Evolutionary conservation across 108 stramenopile species (phyloP).

Genomic region (Skeletonema tropicum): DNA sequence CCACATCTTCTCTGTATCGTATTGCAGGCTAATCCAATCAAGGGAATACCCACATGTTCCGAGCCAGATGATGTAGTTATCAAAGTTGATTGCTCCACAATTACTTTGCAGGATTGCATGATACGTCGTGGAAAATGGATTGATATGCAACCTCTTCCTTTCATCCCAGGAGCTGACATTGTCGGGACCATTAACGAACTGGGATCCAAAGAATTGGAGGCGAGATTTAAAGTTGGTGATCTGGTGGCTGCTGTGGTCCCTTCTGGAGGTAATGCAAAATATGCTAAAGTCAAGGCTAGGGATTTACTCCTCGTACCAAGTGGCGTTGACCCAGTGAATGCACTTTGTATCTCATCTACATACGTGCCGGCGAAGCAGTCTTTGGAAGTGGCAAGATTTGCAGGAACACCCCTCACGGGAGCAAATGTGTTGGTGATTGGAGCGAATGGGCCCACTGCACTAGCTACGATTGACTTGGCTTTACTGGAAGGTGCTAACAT

Average conservation of each 20-base stretch:
- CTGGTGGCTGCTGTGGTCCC: slow-evolving; percentile 61
- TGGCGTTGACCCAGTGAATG: slow-evolving; percentile 48
- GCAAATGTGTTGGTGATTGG: slow-evolving; percentile 66
- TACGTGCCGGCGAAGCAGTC: slow-evolving; percentile 77
- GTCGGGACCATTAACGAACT: slow-evolving; percentile 56
- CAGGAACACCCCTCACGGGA: slow-evolving; percentile 30
- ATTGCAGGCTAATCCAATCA: not conserved
- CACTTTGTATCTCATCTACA: slow-evolving; percentile 64
- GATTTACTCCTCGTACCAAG: slow-evolving; percentile 64
- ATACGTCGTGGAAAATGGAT: slow-evolving; percentile 66
- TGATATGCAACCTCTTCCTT: slow-evolving; percentile 52
- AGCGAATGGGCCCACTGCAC: slow-evolving; percentile 56
- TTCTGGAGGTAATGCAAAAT: slow-evolving; percentile 72
- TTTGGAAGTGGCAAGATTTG: slow-evolving; percentile 36
- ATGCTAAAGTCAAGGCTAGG: slow-evolving; percentile 46
- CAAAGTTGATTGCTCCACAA: slow-evolving; percentile 50
- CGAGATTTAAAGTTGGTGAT: slow-evolving; percentile 53
- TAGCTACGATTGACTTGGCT: slow-evolving; percentile 68
- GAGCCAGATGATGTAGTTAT: slow-evolving; percentile 5
- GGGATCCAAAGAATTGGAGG: slow-evolving; percentile 32
- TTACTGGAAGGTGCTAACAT: slow-evolving; percentile 54
- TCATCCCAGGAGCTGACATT: slow-evolving; percentile 69
- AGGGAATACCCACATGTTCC: not conserved
- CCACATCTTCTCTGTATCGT: not conserved
- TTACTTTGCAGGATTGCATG: slow-evolving; percentile 67